Conservation (phyloP, 2,329 filamentous ascomycete species). For the Colletotrichum melonis region DNA sequence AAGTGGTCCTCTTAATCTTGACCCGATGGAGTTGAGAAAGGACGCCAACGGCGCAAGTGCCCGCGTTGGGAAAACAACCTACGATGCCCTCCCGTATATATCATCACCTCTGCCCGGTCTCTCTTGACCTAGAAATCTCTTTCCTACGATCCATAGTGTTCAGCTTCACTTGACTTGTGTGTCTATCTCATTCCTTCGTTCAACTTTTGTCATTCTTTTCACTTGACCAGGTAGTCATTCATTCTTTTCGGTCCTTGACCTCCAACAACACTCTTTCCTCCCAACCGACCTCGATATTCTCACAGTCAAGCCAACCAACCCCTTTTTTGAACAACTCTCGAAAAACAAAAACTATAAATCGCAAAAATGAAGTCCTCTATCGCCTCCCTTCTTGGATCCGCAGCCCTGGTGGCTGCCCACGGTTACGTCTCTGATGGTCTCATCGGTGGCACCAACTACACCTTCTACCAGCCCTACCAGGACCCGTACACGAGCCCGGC, state of each 20-base stretch:
- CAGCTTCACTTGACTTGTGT: conserved; percentile 36
- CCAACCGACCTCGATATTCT: conserved; percentile 25
- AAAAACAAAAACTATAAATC: not conserved
- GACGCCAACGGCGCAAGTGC: conserved; percentile 17
- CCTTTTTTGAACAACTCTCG: not conserved
- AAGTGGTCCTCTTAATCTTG: conserved; percentile 32
- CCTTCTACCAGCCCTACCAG: conserved; percentile 50
- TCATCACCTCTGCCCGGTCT: conserved; percentile 7
- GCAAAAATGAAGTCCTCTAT: conserved; percentile 38
- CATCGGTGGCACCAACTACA: conserved; percentile 51
- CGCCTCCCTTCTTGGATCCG: conserved; percentile 42
- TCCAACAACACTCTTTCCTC: conserved; percentile 24
- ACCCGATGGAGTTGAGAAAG: conserved; percentile 13
- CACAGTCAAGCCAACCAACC: conserved; percentile 23
- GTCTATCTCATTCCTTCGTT: conserved; percentile 35
- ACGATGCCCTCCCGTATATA: conserved; percentile 30
- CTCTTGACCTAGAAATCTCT: not conserved
- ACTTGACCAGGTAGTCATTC: conserved; percentile 36
- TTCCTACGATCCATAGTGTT: conserved; percentile 28
- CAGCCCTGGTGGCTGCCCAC: conserved; percentile 58
- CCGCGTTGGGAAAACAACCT: conserved; percentile 17
- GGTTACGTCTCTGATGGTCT: conserved; percentile 59
- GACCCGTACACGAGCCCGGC: conserved; percentile 54
- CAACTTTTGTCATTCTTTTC: conserved; percentile 35
- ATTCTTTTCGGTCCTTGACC: conserved; percentile 34